Percentiles rank a stretch among this genome's conserved stretches.
These are phyloP conservation scores for Clavispora fructus DNA, from an alignment of 805 yeast genomes.

Conservation along the genomic window DNA sequence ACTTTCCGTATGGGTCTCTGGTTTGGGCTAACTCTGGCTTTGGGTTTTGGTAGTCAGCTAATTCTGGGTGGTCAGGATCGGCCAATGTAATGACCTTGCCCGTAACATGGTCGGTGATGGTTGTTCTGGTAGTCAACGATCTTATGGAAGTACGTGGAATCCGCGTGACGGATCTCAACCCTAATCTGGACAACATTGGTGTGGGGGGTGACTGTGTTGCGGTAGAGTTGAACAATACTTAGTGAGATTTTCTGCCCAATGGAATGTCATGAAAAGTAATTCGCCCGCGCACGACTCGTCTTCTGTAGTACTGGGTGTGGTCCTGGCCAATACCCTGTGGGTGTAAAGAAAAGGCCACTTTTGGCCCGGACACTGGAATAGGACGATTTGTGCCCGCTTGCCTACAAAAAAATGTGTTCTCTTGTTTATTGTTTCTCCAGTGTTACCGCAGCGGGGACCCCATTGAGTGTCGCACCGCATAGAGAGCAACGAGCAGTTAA, in stretches of 20 bases:
- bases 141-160: constrained; percentile 7
- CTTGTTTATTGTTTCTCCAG: too few relatives aligned
- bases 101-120: constrained; percentile 36
- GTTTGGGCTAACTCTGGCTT: constrained; percentile 54
- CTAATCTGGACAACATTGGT: constrained; percentile 27
- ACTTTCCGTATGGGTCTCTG: constrained; percentile 66
- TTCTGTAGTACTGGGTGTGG: neutral
- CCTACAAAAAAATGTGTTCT: too few relatives aligned
- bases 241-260: constrained; percentile 10
- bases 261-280: constrained; percentile 8
- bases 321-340: too few relatives aligned
- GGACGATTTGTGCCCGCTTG: too few relatives aligned
- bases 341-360: too few relatives aligned
- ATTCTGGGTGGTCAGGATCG: constrained; percentile 39
- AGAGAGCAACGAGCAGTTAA: too few relatives aligned
- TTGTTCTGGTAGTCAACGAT: constrained; percentile 28
- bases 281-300: constrained; percentile 9
- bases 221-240: neutral
- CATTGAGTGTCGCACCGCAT: too few relatives aligned
- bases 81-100: constrained; percentile 36
- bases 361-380: too few relatives aligned
- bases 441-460: too few relatives aligned
- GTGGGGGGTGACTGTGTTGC: constrained; percentile 1
- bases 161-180: constrained; percentile 10
- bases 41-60: constrained; percentile 61